Conservation (phyloP, 768 basidiomycete genomes). For the Rubroboletus satanas region DNA sequence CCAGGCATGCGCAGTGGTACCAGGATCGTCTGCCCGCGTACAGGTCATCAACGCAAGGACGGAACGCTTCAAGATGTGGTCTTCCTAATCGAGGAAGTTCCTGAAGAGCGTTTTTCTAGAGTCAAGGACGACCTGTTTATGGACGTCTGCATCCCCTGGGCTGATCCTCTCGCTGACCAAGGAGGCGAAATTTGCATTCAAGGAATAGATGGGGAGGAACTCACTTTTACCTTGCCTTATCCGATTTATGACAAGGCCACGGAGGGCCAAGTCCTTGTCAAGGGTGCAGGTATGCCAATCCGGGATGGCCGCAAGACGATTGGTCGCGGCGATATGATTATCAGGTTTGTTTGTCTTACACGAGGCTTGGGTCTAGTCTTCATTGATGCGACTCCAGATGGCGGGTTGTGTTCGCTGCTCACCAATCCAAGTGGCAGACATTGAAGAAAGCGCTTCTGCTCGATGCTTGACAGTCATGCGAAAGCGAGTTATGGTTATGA, state of each 20-base stretch:
- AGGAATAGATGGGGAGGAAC: conserved; percentile 56
- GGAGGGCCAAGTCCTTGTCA: conserved; percentile 47
- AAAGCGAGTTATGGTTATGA: conserved; percentile 12
- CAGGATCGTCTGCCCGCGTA: conserved; percentile 55
- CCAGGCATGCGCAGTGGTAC: conserved; percentile 61
- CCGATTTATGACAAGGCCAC: conserved; percentile 45
- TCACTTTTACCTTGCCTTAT: conserved; percentile 50
- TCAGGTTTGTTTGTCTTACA: conserved; percentile 41
- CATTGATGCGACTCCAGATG: conserved; percentile 18
- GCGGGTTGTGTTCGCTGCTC: conserved; percentile 30
- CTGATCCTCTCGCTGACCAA: conserved; percentile 42
- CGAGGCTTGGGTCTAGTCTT: background rate
- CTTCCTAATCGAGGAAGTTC: conserved; percentile 58
- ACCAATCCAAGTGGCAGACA: conserved; percentile 32
- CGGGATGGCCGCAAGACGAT: conserved; percentile 47
- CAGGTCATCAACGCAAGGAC: conserved; percentile 61
- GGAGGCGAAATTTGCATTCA: conserved; percentile 49
- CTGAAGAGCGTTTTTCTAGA: conserved; percentile 55
- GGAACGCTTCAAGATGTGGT: conserved; percentile 61
- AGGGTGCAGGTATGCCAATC: conserved; percentile 69
- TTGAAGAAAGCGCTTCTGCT: conserved; percentile 29
- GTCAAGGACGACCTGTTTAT: conserved; percentile 54
- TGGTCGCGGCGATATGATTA: conserved; percentile 59
- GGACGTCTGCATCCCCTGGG: conserved; percentile 55
- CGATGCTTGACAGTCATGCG: conserved; percentile 18